Base-by-base conservation (phyloP, 495 filamentous ascomycete species). In the Penicillium turbatum region DNA sequence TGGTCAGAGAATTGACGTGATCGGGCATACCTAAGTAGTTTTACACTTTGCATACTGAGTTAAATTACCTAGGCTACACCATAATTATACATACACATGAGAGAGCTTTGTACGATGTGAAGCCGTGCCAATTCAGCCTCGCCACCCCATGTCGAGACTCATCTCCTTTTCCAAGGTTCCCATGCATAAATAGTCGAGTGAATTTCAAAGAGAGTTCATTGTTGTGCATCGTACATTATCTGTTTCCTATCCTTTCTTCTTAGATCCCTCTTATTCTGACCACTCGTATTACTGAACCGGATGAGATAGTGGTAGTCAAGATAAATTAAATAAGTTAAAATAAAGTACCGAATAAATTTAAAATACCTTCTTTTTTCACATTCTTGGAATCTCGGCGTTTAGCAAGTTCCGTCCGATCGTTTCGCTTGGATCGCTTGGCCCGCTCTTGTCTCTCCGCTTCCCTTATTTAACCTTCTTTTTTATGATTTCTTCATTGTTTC, bases 381-480 rank as follows among this genome's bases (percentile, higher is more conserved):
- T 61, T 56, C 52, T 56, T 53, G 56, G 49, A 65, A 57, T 45
- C 55, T 62, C 64, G 61, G 61, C 58, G 55, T 66, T 66, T 64
- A 61, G 50, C 55, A 66, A 59, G 37, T 52, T 66, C 55, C 62
- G 62, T 58, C 51, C 61, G 61, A 57, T 64, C 57, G 48, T 54
- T 55, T 54, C 51, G 53, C 53, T 60, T 42, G 43, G 54, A 49
- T 56, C 51, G 54, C 56, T 55, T 52, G 48, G 50, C 51, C 47
- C 47, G 47, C 47, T 49, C 47, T 49, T 49, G 34, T 49, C 56
- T 63, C 54, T 54, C 53, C 39, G 56, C 53, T 56, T 63, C 57
- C 56, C 49, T 65, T 67, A 63, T 65, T 65, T 65, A 67, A 65
- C 62, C 62, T 67, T 67, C 59, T 67, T 67, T 62, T 59, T 51